phyloP scores from a whole-genome alignment of 805 yeast species.

The Lachancea kluyveri region DNA sequence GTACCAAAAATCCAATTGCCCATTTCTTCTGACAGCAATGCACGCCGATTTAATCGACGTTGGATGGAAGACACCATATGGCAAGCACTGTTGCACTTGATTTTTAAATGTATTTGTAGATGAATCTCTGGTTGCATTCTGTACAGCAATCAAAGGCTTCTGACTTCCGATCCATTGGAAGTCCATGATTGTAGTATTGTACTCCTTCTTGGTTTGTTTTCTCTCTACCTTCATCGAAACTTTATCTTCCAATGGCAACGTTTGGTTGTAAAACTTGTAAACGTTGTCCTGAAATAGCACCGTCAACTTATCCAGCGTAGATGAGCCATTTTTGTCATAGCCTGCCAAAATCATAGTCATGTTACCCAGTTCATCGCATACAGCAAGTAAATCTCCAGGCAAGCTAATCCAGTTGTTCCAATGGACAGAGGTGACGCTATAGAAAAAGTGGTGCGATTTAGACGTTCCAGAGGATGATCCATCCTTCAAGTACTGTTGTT shows the following conservation, averaged over 20 bases:
- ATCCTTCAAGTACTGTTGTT: conserved; percentile 12
- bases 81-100: conserved; percentile 30
- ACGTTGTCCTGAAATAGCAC: conserved; percentile 36
- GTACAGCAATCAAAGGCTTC: conserved; percentile 27
- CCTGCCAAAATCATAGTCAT: conserved; percentile 52
- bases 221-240: conserved; percentile 30
- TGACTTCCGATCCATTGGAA: conserved; percentile 40
- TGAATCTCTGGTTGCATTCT: conserved; percentile 28
- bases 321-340: conserved; percentile 32
- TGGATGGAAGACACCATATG: conserved; percentile 32
- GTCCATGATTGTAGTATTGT: conserved; percentile 32
- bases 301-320: conserved; percentile 29
- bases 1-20: conserved; percentile 33
- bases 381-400: conserved; percentile 74
- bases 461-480: conserved; percentile 16
- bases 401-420: conserved; percentile 57
- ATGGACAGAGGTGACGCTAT: conserved; percentile 40
- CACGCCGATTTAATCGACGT: conserved; percentile 34
- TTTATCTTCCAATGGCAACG: conserved; percentile 17
- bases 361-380: conserved; percentile 67
- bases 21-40: conserved; percentile 29
- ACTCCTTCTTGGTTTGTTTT: conserved; percentile 33
- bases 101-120: conserved; percentile 23
- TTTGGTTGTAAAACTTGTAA: conserved; percentile 26
- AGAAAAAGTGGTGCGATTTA: conserved; percentile 25